A percentile compares a stretch with the other conserved stretches of the same genome.
Conservation (phyloP, 2,329 filamentous ascomycete species). For the Cordyceps cicadae region DNA sequence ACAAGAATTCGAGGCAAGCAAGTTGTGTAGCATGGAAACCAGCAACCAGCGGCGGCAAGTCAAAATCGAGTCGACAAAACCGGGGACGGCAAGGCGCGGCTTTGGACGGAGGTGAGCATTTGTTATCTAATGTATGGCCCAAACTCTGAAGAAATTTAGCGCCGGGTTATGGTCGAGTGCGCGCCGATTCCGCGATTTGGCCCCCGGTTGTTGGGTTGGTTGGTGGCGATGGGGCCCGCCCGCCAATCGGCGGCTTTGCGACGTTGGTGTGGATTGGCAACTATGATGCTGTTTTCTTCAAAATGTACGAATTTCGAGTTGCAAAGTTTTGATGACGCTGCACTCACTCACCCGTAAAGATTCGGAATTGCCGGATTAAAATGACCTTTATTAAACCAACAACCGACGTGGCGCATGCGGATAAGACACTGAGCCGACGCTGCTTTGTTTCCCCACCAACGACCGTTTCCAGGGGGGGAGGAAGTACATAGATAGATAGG, state of each 20-base stretch:
- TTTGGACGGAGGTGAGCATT: neutral
- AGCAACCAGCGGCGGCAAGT: neutral
- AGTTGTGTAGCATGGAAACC: neutral
- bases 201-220: neutral
- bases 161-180: neutral
- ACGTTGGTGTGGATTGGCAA: neutral
- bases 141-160: neutral
- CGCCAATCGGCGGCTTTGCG: conserved; percentile 2
- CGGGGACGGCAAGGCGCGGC: conserved; percentile 6
- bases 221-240: neutral
- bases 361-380: no score
- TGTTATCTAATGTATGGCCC: neutral
- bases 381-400: neutral
- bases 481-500: no score
- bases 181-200: conserved; percentile 1
- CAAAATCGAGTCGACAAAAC: neutral
- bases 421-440: neutral
- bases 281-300: neutral
- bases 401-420: neutral
- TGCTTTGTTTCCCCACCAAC: conserved; percentile 5
- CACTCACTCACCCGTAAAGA: no score
- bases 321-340: no score
- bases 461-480: neutral
- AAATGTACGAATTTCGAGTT: no score
- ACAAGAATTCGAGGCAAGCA: neutral